Evolutionary conservation across 768 basidiomycete species (phyloP).

Genomic region (Serendipita sp.): DNA sequence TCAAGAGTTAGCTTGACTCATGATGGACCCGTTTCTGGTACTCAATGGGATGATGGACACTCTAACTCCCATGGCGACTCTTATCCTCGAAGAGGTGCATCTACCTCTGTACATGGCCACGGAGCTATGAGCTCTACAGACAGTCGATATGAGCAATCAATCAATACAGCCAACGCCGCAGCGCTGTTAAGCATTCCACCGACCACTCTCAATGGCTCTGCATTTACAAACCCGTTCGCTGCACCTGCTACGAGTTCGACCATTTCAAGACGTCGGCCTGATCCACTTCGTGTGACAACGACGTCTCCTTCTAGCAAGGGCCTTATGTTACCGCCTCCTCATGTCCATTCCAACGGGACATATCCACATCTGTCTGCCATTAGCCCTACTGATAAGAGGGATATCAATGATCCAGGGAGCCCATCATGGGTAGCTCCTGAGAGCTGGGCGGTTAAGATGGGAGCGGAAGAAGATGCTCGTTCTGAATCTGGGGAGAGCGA

Average conservation of each 20-base stretch:
- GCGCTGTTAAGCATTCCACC: background rate
- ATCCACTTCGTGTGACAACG: background rate
- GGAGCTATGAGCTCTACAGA: background rate
- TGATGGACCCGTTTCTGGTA: background rate
- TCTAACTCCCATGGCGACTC: background rate
- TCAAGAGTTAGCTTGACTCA: background rate
- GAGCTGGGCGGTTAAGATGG: conserved; percentile 1
- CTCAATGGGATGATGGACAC: background rate
- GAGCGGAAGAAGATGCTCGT: background rate
- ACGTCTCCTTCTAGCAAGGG: background rate
- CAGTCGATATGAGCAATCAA: background rate
- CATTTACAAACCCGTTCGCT: conserved; percentile 3
- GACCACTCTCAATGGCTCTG: background rate
- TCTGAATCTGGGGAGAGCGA: conserved; percentile 1
- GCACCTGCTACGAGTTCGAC: background rate
- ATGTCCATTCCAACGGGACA: background rate
- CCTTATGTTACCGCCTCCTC: background rate
- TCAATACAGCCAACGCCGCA: background rate
- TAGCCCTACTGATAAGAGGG: background rate
- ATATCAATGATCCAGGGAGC: background rate
- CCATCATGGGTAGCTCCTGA: conserved; percentile 3
- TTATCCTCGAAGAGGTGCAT: background rate
- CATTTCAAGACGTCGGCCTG: background rate
- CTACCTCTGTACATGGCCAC: background rate
- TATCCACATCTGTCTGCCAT: background rate